Percentiles rank a stretch among this genome's conserved stretches.
phyloP scores from a whole-genome alignment of 495 filamentous ascomycete species.

The Arthonia radiata region DNA sequence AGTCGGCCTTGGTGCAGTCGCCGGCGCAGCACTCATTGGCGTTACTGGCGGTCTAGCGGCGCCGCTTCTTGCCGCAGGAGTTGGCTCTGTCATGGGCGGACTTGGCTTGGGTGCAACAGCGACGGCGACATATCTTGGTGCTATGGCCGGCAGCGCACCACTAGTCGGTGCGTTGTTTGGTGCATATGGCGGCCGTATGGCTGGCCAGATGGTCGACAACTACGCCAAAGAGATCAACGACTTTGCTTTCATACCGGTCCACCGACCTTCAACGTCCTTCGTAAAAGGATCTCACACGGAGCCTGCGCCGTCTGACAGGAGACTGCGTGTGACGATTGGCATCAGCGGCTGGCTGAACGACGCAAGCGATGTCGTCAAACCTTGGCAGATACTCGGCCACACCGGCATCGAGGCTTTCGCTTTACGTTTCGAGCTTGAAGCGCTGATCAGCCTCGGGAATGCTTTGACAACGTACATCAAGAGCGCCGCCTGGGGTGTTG shows the following conservation, averaged over 20 bases:
- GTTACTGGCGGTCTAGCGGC: constrained; percentile 63
- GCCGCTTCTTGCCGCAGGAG: constrained; percentile 54
- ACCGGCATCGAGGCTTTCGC: constrained; percentile 61
- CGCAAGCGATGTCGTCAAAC: constrained; percentile 39
- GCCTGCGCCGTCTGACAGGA: constrained; percentile 26
- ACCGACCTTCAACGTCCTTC: no score
- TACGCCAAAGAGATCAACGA: constrained; percentile 73
- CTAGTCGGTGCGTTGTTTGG: constrained; percentile 71
- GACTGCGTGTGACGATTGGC: constrained; percentile 59
- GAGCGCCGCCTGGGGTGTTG: constrained; percentile 50
- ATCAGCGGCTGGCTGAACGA: constrained; percentile 62
- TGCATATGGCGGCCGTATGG: constrained; percentile 67
- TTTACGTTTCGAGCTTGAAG: constrained; percentile 60
- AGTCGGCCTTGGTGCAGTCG: constrained; percentile 57
- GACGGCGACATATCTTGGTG: constrained; percentile 55
- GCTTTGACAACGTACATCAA: constrained; percentile 49
- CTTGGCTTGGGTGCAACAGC: constrained; percentile 56
- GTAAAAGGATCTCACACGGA: no score
- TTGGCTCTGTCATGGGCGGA: constrained; percentile 62
- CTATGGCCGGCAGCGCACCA: constrained; percentile 49
- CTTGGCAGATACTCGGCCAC: constrained; percentile 50
- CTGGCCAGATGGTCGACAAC: constrained; percentile 62
- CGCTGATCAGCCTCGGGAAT: constrained; percentile 51
- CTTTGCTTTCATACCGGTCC: constrained; percentile 65
- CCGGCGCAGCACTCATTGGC: constrained; percentile 51